Conservation (phyloP, 179 eudicot species). For the Drosera spatulata region DNA sequence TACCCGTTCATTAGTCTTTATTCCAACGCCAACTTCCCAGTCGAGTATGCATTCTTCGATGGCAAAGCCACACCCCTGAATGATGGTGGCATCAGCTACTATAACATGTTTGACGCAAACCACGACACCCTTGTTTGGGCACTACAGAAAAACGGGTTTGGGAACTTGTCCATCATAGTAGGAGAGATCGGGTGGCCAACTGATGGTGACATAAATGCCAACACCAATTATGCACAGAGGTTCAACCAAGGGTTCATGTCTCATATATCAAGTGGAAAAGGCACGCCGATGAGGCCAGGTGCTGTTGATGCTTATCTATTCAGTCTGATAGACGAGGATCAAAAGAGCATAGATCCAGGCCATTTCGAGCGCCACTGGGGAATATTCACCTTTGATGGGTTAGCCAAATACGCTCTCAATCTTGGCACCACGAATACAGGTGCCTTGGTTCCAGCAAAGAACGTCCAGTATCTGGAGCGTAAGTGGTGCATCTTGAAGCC, state of each 20-base stretch:
- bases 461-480: conserved; percentile 34
- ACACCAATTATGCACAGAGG: conserved; percentile 8
- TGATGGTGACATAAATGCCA: conserved; percentile 9
- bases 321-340: conserved; percentile 10
- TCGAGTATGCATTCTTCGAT: conserved; percentile 13
- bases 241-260: conserved; percentile 16
- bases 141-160: conserved; percentile 9
- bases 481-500: conserved; percentile 85
- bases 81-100: conserved; percentile 8
- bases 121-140: conserved; percentile 13
- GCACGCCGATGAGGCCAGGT: conserved; percentile 12
- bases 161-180: conserved; percentile 8
- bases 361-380: conserved; percentile 14
- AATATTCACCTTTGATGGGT: conserved; percentile 12
- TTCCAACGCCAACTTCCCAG: conserved; percentile 5
- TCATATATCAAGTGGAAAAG: conserved; percentile 8
- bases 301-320: conserved; percentile 8
- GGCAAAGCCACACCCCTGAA: conserved; percentile 4
- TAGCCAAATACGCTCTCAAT: conserved; percentile 8
- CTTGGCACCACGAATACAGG: conserved; percentile 3
- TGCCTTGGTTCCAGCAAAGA: conserved; percentile 36
- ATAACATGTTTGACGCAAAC: conserved; percentile 13
- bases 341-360: conserved; percentile 11
- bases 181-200: conserved; percentile 15
- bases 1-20: conserved; percentile 14